Base-by-base conservation (phyloP, 108 stramenopile species). In the Cyclotella atomus region DNA sequence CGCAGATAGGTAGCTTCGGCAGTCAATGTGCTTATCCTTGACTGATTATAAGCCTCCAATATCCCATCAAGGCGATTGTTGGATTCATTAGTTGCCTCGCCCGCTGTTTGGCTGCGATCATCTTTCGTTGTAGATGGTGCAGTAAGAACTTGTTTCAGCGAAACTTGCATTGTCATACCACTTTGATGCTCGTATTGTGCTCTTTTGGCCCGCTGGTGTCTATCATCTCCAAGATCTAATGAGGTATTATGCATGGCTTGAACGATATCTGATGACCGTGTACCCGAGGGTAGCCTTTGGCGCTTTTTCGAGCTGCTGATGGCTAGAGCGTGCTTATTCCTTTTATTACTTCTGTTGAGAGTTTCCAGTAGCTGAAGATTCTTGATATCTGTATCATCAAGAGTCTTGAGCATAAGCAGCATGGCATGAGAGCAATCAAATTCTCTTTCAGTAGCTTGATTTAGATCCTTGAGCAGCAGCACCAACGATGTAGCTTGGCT, bases 101-200 rank as follows among this genome's bases (percentile, higher is more conserved):
- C 17, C 24, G 29, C 29, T 3, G 16, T 1, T 25, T 43, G 43
- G 3, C n/a, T n/a, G n/a, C 34, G 41, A 12, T 10, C 27, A 28
- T 25, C 30, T 53, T 50, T 28, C 23, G 32, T 8, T 27, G 1
- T 21, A n/a, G n/a, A n/a, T 10, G 57, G 68, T 30, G 47, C 63
- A 63, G 68, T 79, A 43, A 79, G 34, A 9, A 72, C 59, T 12
- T 66, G 50, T 50, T 69, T 72, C 60, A 79, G 27, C 36, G 79
- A 79, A 23, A 72, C 49, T 16, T 67, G 64, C 59, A 79, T 61
- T 30, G 65, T 35, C 19, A 59, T 62, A 36, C 64, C 57, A 23
- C 63, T 66, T 12, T 70, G 54, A 23, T 38, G 56, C 19, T 72
- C 45, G 41, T 50, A 1, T 25, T 64, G 36, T 16, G 19, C 21